A percentile compares a stretch with the other conserved stretches of the same genome.
Evolutionary conservation across 23 red algal species (phyloP).

Genomic region (Gracilaria domingensis): DNA sequence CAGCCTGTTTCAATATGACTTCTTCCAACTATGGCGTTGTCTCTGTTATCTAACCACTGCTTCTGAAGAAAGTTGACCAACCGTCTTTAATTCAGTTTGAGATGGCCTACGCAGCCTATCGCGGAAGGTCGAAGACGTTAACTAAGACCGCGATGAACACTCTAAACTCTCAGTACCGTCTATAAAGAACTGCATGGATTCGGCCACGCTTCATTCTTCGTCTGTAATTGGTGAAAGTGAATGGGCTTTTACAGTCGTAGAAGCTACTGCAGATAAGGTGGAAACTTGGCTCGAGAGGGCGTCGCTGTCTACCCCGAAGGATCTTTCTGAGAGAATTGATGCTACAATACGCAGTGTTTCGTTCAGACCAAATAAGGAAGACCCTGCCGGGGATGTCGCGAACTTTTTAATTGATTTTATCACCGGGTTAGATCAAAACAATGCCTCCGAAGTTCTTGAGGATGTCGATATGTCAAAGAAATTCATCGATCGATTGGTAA

Average conservation of each 20-base stretch:
- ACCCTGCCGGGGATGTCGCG: background rate
- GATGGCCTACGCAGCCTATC: no score
- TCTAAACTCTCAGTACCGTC: slow-evolving; percentile 5
- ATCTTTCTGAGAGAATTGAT: no score
- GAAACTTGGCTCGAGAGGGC: background rate
- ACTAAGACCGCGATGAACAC: background rate
- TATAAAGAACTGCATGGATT: slow-evolving; percentile 30
- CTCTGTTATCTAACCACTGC: no score
- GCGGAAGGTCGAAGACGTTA: slow-evolving; percentile 11
- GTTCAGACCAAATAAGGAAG: background rate
- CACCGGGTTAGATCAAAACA: slow-evolving; percentile 8
- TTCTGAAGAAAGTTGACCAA: no score
- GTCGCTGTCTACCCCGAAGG: background rate
- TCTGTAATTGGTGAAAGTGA: background rate
- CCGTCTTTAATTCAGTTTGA: no score
- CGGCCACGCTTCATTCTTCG: slow-evolving; percentile 5
- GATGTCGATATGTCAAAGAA: background rate
- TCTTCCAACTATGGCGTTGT: no score
- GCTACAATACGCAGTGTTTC: background rate
- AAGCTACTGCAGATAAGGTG: background rate
- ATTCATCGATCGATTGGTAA: no score
- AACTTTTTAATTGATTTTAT: slow-evolving; percentile 15
- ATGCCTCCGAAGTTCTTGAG: slow-evolving; percentile 13
- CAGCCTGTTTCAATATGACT: no score
- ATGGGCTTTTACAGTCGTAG: background rate